Conservation (phyloP, 2,329 filamentous ascomycete species). For the Botryosphaeria dothidea region DNA sequence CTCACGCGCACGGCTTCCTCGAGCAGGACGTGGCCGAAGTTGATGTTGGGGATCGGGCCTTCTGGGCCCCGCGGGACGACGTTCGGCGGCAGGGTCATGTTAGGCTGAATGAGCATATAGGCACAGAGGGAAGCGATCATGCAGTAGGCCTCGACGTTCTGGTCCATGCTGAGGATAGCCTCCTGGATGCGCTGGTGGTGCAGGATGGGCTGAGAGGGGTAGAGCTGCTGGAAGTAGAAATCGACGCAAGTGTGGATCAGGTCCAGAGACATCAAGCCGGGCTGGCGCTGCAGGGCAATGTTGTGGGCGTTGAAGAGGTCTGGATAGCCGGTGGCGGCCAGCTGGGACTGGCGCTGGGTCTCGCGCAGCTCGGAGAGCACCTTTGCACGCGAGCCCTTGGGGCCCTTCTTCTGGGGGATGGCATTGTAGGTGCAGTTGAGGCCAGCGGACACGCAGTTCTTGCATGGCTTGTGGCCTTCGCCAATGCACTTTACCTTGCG, state of each 20-base stretch:
- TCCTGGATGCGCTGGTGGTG: conserved; percentile 55
- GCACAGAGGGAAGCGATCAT: conserved; percentile 54
- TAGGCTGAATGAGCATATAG: conserved; percentile 50
- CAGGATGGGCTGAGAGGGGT: conserved; percentile 64
- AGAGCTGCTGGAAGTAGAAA: conserved; percentile 63
- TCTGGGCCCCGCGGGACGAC: conserved; percentile 50
- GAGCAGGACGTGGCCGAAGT: conserved; percentile 56
- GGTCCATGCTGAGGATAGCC: conserved; percentile 53
- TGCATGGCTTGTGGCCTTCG: conserved; percentile 56
- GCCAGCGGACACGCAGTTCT: conserved; percentile 60
- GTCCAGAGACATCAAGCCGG: conserved; percentile 51
- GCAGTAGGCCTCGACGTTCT: conserved; percentile 58
- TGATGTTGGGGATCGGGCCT: conserved; percentile 31
- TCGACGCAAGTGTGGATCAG: conserved; percentile 58
- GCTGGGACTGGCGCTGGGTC: conserved; percentile 48
- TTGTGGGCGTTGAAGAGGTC: conserved; percentile 42
- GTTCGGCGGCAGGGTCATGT: conserved; percentile 45
- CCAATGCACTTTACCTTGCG: conserved; percentile 55
- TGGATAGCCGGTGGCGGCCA: conserved; percentile 42
- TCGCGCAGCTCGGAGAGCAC: conserved; percentile 64
- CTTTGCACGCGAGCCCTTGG: conserved; percentile 62
- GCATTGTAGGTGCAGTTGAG: conserved; percentile 66
- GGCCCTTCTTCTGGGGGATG: conserved; percentile 64
- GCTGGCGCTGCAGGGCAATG: conserved; percentile 46
- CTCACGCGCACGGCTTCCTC: conserved; percentile 60